Base-by-base conservation (phyloP, 2,329 filamentous ascomycete species). In the Stagonosporopsis cucurbitacearum region DNA sequence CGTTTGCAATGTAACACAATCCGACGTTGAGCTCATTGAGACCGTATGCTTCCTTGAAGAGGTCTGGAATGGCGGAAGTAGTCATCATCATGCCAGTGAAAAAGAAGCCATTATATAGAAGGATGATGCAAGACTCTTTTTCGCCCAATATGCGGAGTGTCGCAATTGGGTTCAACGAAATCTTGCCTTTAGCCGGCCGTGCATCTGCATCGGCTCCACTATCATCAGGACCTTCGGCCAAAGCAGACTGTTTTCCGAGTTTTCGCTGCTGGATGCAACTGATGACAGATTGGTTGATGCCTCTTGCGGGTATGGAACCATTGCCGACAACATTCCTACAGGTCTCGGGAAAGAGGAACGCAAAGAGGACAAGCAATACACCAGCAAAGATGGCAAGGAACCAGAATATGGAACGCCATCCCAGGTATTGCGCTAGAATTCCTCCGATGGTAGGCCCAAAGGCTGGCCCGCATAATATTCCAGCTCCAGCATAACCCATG, bases 401-500 rank as follows among this genome's bases (percentile, higher is more conserved):
- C 72, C 73, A 77, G 59, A 78, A 78, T n/a, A 76, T 76, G 1
- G 71, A 70, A 30, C 72, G 67, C 68, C 75, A 77, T 9, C 75
- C 75, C 1, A 77, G 65, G 7, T 46, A 70, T 40, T 68, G 66
- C 4, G 68, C 64, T 2, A 72, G 45, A 0, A 72, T 54, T 2
- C 65, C 68, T 20, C 75, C 75, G 11, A 78, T 70, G 0, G 73
- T 71, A 26, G 75, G 75, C 0, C 71, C 74, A 44, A 74, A 69
- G 6, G 70, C 62, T 28, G 70, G 59, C 11, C 73, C 64, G 58
- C 71, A 66, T 11, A 73, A 45, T 3, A 71, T 17, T 83, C 86
- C 6, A 80, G 80, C 37, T 81, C 82, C n/a, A 87, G 84, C 55
- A 86, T 83, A 53, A 84, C 89, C 78, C 75, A 93, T 88, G 66